Percentiles rank a stretch among this genome's conserved stretches.
phyloP scores from a whole-genome alignment of 2,329 filamentous ascomycete genomes.

The Fusarium concolor region DNA sequence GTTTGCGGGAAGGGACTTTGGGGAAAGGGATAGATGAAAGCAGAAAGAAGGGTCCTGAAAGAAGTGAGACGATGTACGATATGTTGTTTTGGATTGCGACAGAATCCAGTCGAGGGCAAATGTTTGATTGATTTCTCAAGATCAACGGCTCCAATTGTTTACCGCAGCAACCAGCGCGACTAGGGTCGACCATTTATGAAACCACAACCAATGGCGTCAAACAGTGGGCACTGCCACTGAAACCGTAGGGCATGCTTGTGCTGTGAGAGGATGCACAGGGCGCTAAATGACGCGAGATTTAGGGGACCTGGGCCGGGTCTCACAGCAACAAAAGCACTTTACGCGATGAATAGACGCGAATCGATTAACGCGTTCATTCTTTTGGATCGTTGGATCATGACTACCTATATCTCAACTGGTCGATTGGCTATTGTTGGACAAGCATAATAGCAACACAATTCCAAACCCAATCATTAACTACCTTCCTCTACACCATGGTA shows the following conservation, averaged over 20 bases:
- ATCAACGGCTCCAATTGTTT: conserved; percentile 44
- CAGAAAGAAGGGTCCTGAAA: conserved; percentile 12
- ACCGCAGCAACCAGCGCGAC: conserved; percentile 49
- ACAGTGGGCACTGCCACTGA: conserved; percentile 30
- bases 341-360: conserved; percentile 50
- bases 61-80: conserved; percentile 15
- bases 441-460: conserved; percentile 24
- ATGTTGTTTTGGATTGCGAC: conserved; percentile 32
- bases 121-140: conserved; percentile 21
- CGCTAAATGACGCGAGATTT: conserved; percentile 13
- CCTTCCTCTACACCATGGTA: conserved; percentile 31
- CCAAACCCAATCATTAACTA: conserved; percentile 3
- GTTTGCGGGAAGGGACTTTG: conserved; percentile 5
- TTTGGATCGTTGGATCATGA: conserved; percentile 11
- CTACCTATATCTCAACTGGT: conserved; percentile 25
- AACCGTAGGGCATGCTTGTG: conserved; percentile 33
- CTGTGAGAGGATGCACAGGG: conserved; percentile 23
- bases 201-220: conserved; percentile 37
- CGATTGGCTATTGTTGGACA: conserved; percentile 18
- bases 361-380: conserved; percentile 36
- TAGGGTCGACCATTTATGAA: conserved; percentile 15
- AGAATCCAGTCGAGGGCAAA: conserved; percentile 9
- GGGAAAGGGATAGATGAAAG: conserved; percentile 4
- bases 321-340: conserved; percentile 48
- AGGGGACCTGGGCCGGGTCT: conserved; percentile 22